These are phyloP conservation scores for Sarocladium brachiariae DNA, from an alignment of 2,329 filamentous ascomycete genomes.

Conservation along the genomic window DNA sequence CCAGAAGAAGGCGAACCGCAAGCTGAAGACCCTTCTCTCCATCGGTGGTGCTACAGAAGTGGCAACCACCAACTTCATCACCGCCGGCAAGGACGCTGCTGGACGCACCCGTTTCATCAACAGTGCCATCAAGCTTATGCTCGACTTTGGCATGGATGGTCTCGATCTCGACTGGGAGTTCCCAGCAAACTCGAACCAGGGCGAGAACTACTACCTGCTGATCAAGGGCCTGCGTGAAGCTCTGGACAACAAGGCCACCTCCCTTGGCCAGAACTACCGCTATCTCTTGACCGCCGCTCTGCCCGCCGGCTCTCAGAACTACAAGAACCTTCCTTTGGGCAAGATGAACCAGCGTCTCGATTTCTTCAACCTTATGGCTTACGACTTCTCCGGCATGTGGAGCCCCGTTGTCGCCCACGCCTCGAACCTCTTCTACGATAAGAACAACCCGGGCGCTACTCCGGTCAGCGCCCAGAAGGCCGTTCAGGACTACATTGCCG, in stretches of 20 bases:
- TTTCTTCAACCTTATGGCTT: constrained; percentile 61
- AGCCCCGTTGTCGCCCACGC: constrained; percentile 56
- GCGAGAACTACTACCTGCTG: constrained; percentile 33
- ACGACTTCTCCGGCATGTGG: constrained; percentile 69
- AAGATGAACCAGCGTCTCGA: constrained; percentile 43
- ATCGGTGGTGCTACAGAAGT: constrained; percentile 83
- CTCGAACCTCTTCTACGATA: constrained; percentile 59
- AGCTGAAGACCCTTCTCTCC: constrained; percentile 71
- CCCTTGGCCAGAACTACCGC: constrained; percentile 35
- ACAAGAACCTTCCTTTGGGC: constrained; percentile 37
- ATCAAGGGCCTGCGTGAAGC: constrained; percentile 33
- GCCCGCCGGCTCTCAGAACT: constrained; percentile 41
- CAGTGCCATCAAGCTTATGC: constrained; percentile 61
- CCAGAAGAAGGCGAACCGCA: constrained; percentile 68
- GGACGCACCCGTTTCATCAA: constrained; percentile 61
- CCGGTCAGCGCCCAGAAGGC: constrained; percentile 62
- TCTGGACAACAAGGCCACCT: constrained; percentile 38
- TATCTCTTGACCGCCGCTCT: constrained; percentile 46
- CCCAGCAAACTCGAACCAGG: constrained; percentile 30
- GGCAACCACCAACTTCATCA: constrained; percentile 59
- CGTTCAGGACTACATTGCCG: constrained; percentile 54
- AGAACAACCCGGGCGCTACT: constrained; percentile 47
- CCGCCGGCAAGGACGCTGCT: constrained; percentile 33
- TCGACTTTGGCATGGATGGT: constrained; percentile 57
- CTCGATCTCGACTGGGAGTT: constrained; percentile 54